Evolutionary conservation across 2,329 filamentous ascomycete genomes (phyloP).

Genomic region (Ophiostoma perfectum): DNA sequence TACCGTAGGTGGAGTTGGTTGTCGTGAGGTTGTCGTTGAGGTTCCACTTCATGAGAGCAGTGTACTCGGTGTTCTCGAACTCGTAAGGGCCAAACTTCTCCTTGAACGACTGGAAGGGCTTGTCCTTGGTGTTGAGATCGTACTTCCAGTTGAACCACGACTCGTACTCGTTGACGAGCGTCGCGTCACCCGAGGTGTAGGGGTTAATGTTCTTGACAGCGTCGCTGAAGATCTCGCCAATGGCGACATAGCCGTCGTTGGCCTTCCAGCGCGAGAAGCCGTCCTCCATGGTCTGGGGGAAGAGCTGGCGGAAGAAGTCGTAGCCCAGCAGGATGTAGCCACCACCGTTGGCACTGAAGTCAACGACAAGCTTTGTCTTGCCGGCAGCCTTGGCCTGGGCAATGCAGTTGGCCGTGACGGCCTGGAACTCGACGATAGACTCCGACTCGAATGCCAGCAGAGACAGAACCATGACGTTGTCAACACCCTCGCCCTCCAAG

Average conservation of each 20-base stretch:
- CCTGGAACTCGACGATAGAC: constrained; percentile 33
- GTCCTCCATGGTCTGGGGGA: constrained; percentile 37
- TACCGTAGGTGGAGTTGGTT: constrained; percentile 34
- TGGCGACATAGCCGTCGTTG: constrained; percentile 38
- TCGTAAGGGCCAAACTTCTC: constrained; percentile 40
- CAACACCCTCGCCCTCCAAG: constrained; percentile 31
- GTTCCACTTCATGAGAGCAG: constrained; percentile 48
- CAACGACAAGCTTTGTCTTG: constrained; percentile 57
- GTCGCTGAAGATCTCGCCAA: constrained; percentile 41
- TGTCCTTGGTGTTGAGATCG: constrained; percentile 43
- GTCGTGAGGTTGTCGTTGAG: constrained; percentile 40
- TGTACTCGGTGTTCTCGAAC: constrained; percentile 50
- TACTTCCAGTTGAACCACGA: constrained; percentile 45
- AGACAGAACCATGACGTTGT: constrained; percentile 34
- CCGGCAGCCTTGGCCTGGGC: constrained; percentile 39
- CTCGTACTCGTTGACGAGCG: constrained; percentile 21
- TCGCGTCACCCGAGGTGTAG: constrained; percentile 37
- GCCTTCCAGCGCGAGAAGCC: constrained; percentile 38
- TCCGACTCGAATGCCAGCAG: constrained; percentile 30
- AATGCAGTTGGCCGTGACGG: constrained; percentile 34
- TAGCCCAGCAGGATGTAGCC: constrained; percentile 56
- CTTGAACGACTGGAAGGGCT: constrained; percentile 47
- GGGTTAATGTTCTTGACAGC: constrained; percentile 43
- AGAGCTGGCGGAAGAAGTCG: constrained; percentile 56
- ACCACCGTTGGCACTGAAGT: constrained; percentile 54